Base-by-base conservation (phyloP, 768 basidiomycete species). In the Punctularia strigosozonata region DNA sequence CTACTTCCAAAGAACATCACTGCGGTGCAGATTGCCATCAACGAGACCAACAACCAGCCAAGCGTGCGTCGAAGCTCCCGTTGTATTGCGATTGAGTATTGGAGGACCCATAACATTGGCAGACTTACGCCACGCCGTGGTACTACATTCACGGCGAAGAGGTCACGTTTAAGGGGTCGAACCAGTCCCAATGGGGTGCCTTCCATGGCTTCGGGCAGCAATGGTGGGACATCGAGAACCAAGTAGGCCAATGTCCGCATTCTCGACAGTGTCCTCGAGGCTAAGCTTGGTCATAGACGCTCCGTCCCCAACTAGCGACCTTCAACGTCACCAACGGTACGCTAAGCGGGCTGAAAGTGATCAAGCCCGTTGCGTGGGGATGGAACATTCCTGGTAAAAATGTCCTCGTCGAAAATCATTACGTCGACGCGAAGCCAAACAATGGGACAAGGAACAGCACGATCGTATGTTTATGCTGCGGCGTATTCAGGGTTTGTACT, bases 361-460 rank as follows among this genome's bases (percentile, higher is more conserved):
- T 65, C 50, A 68, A 70, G 39, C 68, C 69, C 7, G 54, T 71
- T 39, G 68, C 69, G 7, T 71, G 69, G 69, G 65, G 63, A 6
- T 65, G 62, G 61, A 62, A 61, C 45, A 41, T 66, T 15, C 59
- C 62, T 4, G 63, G 63, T 13, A 10, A 50, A 40, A 66, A 66
- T 43, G 49, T 65, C 20, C 54, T 50, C 25, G 59, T 65, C 8
- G 54, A 59, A 37, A 56, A 65, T 42, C 62, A 63, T 39, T 63
- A 56, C 43, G 61, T 65, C 18, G 64, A 65, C 41, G 64, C 65
- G 3, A 50, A 51, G 31, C 64, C 65, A 4, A 50, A 59, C 25
- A 66, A 64, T 43, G 56, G 60, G 3, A 62, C 63, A 8, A 51
- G 63, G 1, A 57, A 59, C 24, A 45, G 53, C 30, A 62, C 60